phyloP scores from a whole-genome alignment of 2,329 filamentous ascomycete genomes.

The Penicillium sp. region DNA sequence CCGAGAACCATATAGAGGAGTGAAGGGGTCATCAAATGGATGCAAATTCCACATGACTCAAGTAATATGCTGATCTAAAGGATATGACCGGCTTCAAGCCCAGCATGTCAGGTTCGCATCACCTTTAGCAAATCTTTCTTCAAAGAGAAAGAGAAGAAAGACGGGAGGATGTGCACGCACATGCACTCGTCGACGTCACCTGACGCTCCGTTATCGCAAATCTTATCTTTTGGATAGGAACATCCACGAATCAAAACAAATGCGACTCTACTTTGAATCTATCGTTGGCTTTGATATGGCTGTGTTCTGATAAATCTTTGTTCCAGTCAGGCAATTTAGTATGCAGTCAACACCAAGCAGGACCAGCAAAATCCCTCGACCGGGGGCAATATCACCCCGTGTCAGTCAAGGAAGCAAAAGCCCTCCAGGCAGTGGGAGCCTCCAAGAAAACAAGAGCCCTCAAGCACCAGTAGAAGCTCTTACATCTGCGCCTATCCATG shows the following conservation, averaged over 20 bases:
- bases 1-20: constrained; percentile 15
- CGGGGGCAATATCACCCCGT: constrained; percentile 10
- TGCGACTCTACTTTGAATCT: neutral
- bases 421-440: neutral
- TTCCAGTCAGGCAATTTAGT: neutral
- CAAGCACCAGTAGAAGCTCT: constrained; percentile 6
- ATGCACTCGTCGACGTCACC: constrained; percentile 19
- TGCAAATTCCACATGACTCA: constrained; percentile 14
- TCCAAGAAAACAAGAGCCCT: constrained; percentile 11
- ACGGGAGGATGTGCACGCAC: constrained; percentile 12
- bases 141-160: neutral
- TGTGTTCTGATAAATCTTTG: neutral
- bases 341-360: constrained; percentile 7
- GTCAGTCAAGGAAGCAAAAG: constrained; percentile 14
- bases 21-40: constrained; percentile 3
- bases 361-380: constrained; percentile 7
- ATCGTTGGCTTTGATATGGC: neutral
- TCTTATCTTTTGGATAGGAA: constrained; percentile 5
- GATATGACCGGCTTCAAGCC: neutral
- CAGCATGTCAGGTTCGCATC: constrained; percentile 9
- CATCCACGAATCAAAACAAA: constrained; percentile 1
- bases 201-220: constrained; percentile 14
- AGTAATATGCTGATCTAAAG: neutral
- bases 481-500: neutral
- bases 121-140: neutral